Base-by-base conservation (phyloP, 768 basidiomycete genomes). In the Lyophyllum shimeji region DNA sequence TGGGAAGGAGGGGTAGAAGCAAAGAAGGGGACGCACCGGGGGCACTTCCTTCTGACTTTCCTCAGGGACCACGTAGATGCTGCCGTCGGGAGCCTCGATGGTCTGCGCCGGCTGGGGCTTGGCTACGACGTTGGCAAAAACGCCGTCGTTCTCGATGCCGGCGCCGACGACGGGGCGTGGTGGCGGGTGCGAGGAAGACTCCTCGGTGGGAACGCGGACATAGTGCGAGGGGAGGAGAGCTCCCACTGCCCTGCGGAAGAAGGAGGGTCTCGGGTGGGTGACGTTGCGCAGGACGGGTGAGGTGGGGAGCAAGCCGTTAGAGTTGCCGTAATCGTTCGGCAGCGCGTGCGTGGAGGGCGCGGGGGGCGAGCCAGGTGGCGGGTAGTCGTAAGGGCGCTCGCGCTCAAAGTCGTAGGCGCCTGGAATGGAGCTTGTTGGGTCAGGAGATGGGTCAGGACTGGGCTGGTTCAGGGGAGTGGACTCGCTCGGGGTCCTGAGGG, bases 121-220 rank as follows among this genome's bases (percentile, higher is more conserved):
- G 1, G 96, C 96, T 61, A 84, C 86, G 34, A 99, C 85, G 66
- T 98, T 99, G 27, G 90, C 86, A 66, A 98, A 99, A 8, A 98
- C 95, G 2, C 97, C 97, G 63, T 97, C 95, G 64, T 95, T 94
- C 27, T 93, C 84, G 17, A 74, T 77, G 0, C 90, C 91, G 7
- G 86, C 86, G 29, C 91, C 91, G n/a, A 74, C 90, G 27, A 73
- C 67, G 17, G 65, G 65, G 56, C 69, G 62, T 12, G 27, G 24
- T n/a, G 27, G 45, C 43, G 7, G 5, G 74, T 61, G 46, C 66
- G n/a, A n/a, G n/a, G n/a, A n/a, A 5, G 69, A 68, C 0, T 72
- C 72, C 8, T 72, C 67, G 15, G 78, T 77, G 1, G 84, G 79
- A 33, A 83, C 71, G 2, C 72, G 76, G 31, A 78, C 69, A 63